Conservation (phyloP, 495 filamentous ascomycete genomes). For the Hypoxylon subgilvum region DNA sequence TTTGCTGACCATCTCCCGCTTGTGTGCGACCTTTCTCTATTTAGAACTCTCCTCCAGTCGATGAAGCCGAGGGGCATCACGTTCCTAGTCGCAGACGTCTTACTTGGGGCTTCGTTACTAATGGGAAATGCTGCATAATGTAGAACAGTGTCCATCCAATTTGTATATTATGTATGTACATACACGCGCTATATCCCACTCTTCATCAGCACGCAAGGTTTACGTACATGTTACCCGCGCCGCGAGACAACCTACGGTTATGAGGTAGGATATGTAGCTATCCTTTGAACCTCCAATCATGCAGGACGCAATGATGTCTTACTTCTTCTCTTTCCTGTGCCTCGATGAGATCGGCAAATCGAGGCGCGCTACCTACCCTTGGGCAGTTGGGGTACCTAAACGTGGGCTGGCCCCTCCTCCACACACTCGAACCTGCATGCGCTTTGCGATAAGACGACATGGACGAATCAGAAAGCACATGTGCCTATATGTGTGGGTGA, state of each 20-base stretch:
- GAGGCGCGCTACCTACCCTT: slow-evolving; percentile 24
- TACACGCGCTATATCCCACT: too few species aligned
- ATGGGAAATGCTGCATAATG: slow-evolving; percentile 7
- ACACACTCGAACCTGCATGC: slow-evolving; percentile 21
- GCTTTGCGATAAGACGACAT: slow-evolving; percentile 30
- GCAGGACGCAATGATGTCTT: slow-evolving; percentile 10
- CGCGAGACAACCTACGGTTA: slow-evolving; percentile 8
- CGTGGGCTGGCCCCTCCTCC: slow-evolving; percentile 10
- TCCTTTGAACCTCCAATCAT: too few species aligned
- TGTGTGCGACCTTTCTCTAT: slow-evolving; percentile 2
- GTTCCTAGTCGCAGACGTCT: neutral
- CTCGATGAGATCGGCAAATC: slow-evolving; percentile 29
- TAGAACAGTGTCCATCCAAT: too few species aligned
- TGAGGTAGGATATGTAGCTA: too few species aligned
- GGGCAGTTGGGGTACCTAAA: neutral
- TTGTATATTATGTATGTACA: too few species aligned
- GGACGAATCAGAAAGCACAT: slow-evolving; percentile 36
- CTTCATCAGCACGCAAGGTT: slow-evolving; percentile 7
- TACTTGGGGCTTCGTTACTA: slow-evolving; percentile 6
- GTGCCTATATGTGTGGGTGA: slow-evolving; percentile 29
- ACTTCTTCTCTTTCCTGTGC: slow-evolving; percentile 13
- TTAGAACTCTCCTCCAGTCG: slow-evolving; percentile 5
- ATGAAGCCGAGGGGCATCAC: slow-evolving; percentile 8
- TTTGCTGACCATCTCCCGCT: slow-evolving; percentile 8
- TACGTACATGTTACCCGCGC: neutral